Evolutionary conservation across 202 grass and related monocot genomes (phyloP).

Genomic region (Zoysia matrella): DNA sequence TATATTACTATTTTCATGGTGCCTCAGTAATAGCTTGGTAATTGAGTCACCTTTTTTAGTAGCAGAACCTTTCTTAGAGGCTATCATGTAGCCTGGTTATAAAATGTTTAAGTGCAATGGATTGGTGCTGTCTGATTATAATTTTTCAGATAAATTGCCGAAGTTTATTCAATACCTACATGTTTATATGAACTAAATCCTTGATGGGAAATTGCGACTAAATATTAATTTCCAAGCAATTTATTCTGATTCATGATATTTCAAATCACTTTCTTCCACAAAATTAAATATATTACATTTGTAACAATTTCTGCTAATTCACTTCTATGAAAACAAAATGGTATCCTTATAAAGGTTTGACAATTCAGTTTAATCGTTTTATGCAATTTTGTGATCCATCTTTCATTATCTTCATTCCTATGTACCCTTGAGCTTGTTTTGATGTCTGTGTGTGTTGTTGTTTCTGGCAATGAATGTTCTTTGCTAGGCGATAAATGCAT

Average conservation of each 20-base stretch:
- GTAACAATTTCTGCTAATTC: neutral
- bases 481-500: neutral
- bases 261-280: neutral
- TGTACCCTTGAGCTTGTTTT: neutral
- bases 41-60: neutral
- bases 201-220: neutral
- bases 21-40: neutral
- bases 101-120: neutral
- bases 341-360: neutral
- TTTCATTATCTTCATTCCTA: too few relatives aligned
- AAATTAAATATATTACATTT: neutral
- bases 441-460: neutral
- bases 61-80: neutral
- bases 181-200: too few relatives aligned
- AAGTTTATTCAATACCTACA: neutral
- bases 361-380: neutral
- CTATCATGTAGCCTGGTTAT: neutral
- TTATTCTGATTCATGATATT: neutral
- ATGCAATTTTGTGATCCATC: neutral
- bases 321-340: neutral
- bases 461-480: neutral
- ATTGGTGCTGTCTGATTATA: neutral
- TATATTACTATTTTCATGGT: neutral
- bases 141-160: neutral
- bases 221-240: neutral